Base-by-base conservation (phyloP, 2,329 filamentous ascomycete genomes). In the Verticillium nonalfalfae region DNA sequence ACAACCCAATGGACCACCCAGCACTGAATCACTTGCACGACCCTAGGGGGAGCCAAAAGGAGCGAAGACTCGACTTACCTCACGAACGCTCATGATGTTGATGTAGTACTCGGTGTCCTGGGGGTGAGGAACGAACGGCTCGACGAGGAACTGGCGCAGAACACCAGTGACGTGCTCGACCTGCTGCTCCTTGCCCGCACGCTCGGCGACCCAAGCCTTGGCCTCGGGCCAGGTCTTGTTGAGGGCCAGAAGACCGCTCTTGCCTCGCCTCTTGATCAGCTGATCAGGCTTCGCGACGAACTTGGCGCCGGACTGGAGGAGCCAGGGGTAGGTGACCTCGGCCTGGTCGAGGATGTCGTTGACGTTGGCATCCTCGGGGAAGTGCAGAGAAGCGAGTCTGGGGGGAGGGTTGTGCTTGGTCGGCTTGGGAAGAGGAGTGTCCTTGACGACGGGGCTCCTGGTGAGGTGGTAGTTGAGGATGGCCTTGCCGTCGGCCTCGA, bases 401-500 rank as follows among this genome's bases (percentile, higher is more conserved):
- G 93, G 82, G 65, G 95, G 89, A 70, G 95, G 82, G 83, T 98
- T 98, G 88, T 99, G 95, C 78, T 87, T 95, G 67, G 90, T 79
- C 67, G 90, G 84, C 68, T 85, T 76, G 70, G 93, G 91, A 62
- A 98, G 92, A 80, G 95, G 93, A 74, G 93, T 94, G 69, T 94
- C 91, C 90, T 97, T 98, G 87, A 99, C 97, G 78, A 96, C 90
- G 68, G 93, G 89, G 70, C 95, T 92, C 76, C 95, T 90, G 72
- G 95, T 98, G 81, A 99, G 93, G 85, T 98, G 95, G 87, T 98
- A 99, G 90, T 97, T 98, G 87, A 99, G 87, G 84, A 99, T 98
- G 86, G 95, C 95, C 90, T 99, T 99, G 87, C 95, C 95, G 84
- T 99, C 95, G 85, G 94, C 94, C 86, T 99, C 95, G 85, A 90